These are phyloP conservation scores for Xylariaceae sp. DNA, from an alignment of 2,329 filamentous ascomycete genomes.

Conservation along the genomic window DNA sequence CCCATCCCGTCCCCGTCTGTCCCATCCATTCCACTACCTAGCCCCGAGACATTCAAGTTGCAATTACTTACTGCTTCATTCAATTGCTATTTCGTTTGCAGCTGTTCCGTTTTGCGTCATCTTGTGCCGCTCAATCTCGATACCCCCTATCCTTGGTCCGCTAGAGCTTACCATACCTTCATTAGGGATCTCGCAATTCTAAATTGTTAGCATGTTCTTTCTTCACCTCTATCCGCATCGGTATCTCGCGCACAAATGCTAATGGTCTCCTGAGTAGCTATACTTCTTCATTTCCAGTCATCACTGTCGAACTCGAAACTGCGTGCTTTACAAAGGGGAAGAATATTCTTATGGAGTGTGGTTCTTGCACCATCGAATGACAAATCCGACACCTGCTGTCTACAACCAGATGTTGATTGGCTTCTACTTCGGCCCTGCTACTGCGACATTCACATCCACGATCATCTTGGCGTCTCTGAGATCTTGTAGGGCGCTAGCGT, in stretches of 20 bases:
- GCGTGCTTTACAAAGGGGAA: background rate
- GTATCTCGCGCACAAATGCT: too few species aligned
- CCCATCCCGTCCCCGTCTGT: too few species aligned
- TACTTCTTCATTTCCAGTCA: too few species aligned
- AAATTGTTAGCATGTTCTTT: too few species aligned
- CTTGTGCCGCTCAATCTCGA: background rate
- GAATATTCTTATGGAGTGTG: background rate
- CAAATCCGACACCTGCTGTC: background rate
- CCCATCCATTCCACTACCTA: too few species aligned
- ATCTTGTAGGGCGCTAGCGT: conserved; percentile 4
- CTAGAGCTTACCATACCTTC: too few species aligned
- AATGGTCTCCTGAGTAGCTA: too few species aligned
- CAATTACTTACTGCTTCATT: too few species aligned
- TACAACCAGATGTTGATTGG: conserved; percentile 15
- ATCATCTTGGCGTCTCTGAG: conserved; percentile 2
- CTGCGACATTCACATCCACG: background rate
- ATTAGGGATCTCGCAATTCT: too few species aligned
- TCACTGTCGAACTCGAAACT: too few species aligned
- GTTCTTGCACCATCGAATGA: conserved; percentile 7
- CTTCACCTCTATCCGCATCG: too few species aligned
- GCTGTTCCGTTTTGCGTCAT: background rate
- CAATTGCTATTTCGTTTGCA: background rate
- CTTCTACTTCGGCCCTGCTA: conserved; percentile 5
- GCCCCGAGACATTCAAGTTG: too few species aligned
- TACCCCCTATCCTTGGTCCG: background rate